Evolutionary conservation across 179 eudicot species (phyloP), one percentile per base, ranked within the genome.

Genomic region (Carnegiea gigantea): DNA sequence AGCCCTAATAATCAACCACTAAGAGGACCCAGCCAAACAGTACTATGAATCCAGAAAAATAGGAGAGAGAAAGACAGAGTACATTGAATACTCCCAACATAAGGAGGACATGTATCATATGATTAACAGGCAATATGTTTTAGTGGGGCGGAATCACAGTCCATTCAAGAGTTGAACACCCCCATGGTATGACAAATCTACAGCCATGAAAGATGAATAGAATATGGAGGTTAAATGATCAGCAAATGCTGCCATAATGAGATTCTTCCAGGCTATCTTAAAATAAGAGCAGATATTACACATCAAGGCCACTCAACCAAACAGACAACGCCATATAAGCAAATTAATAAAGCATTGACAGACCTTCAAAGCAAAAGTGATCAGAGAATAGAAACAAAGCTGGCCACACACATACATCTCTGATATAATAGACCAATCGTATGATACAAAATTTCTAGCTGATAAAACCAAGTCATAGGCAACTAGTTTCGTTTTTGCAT

Each of bases 51-150:
- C 74, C 60, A 73, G 78, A 46, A 77, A 78, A 40, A 60, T 59
- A 54, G 28, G 38, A 49, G 59, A n/a, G 65, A 70, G 68, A 85
- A 85, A 78, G 70, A 76, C 85, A 85, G 87, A 85, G 87, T 75
- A 78, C 51, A 38, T 1, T 82, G 33, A 15, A 54, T 13, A 65
- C 21, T 21, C 38, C 26, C 73, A 20, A 82, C 28, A 38, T 78
- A 9, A n/a, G 33, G 38, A 51, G 73, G 78, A 38, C 76, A 77
- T 43, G 26, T 64, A 73, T 54, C 80, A 53, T 60, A 75, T 79
- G 75, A 67, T 62, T 73, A 21, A 53, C n/a, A 49, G 48, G 15
- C 51, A 36, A 64, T 14, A 78, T 18, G 13, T 57, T 81, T 53
- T 12, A 49, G 57, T 78, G 68, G 33, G 59, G 59, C 72, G 38